phyloP scores from a whole-genome alignment of 495 filamentous ascomycete genomes.

The Penicillium dipodomyicola region DNA sequence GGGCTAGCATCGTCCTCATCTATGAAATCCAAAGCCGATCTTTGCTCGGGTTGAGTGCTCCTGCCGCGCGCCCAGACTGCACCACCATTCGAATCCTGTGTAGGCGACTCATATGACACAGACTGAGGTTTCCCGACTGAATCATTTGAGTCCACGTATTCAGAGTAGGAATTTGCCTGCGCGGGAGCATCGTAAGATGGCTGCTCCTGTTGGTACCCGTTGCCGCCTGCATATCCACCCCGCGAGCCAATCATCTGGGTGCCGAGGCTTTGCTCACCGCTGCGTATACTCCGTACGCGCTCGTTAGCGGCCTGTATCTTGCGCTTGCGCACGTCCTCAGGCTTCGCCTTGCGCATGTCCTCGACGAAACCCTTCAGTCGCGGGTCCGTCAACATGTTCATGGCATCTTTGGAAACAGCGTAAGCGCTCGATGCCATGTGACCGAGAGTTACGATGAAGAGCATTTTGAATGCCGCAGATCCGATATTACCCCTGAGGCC shows the following conservation, averaged over 20 bases:
- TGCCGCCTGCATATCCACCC: background rate
- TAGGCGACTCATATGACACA: background rate
- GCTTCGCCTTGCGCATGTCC: conserved; percentile 21
- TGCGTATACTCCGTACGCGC: conserved; percentile 8
- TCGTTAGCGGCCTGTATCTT: conserved; percentile 21
- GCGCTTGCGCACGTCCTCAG: conserved; percentile 27
- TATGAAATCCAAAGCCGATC: conserved; percentile 29
- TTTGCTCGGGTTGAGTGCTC: conserved; percentile 2
- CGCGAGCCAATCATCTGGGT: conserved; percentile 6
- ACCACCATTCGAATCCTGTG: background rate
- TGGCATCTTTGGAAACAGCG: conserved; percentile 17
- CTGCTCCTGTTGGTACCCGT: conserved; percentile 9
- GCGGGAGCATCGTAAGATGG: conserved; percentile 4
- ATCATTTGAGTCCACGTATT: conserved; percentile 5
- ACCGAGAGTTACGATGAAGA: conserved; percentile 20
- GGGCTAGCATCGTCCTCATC: conserved; percentile 43
- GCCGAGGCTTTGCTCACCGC: conserved; percentile 11
- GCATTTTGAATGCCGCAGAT: conserved; percentile 19
- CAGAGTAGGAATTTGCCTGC: conserved; percentile 3
- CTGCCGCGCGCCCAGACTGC: conserved; percentile 6
- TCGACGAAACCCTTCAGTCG: conserved; percentile 27
- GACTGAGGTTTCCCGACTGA: background rate
- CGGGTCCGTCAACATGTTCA: conserved; percentile 23
- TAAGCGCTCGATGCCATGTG: conserved; percentile 9
- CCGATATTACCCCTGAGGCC: background rate